Percentiles rank a stretch among this genome's conserved stretches.
Conservation (phyloP, 371 early-diverging fungal species). For the Umbelopsis sp. region DNA sequence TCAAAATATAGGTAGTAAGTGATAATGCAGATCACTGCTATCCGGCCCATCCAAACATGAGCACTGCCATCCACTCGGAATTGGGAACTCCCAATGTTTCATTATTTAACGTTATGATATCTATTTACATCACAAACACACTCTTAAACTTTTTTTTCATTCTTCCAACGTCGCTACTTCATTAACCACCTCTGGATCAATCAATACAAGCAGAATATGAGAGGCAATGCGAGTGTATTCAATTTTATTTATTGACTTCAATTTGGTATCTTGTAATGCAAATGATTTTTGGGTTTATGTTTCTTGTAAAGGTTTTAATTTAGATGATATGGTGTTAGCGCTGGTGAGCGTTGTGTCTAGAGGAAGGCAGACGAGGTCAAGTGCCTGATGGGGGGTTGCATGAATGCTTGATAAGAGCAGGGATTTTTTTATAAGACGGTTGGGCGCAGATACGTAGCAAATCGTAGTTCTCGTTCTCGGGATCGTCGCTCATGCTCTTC, state of each 20-base stretch:
- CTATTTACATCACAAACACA: too few relatives aligned
- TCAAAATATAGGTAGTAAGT: background rate
- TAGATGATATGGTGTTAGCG: background rate
- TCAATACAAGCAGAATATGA: too few relatives aligned
- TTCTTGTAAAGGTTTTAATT: background rate
- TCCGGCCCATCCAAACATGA: too few relatives aligned
- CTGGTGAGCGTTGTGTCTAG: too few relatives aligned
- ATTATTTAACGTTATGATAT: too few relatives aligned
- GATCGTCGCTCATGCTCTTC: conserved; percentile 14
- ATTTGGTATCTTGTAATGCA: background rate
- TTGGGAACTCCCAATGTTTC: too few relatives aligned
- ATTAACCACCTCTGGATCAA: too few relatives aligned
- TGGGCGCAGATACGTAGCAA: background rate
- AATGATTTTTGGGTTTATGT: background rate
- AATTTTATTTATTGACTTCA: background rate
- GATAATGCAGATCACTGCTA: background rate
- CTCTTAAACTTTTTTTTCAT: too few relatives aligned
- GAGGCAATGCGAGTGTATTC: background rate
- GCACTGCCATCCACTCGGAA: too few relatives aligned
- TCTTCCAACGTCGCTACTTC: too few relatives aligned
- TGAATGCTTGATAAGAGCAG: background rate
- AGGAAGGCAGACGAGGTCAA: too few relatives aligned
- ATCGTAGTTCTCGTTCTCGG: conserved; percentile 15
- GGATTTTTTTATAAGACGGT: background rate
- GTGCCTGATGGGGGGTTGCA: too few relatives aligned